These are phyloP conservation scores for Erodium texanum DNA, from an alignment of 441 rosid genomes.

Conservation along the genomic window DNA sequence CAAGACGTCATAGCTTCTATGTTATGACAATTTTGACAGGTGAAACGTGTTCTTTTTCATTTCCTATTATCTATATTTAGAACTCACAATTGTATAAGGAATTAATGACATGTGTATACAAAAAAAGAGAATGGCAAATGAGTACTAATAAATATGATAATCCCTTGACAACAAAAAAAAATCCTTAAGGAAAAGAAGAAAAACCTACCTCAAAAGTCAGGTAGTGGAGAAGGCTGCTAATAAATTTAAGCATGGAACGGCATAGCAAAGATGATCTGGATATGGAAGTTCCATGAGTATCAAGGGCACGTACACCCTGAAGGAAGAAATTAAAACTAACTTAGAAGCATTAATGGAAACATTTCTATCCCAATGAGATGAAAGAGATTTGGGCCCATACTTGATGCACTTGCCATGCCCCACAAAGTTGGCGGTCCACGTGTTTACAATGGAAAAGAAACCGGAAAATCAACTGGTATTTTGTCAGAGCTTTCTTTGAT, in stretches of 20 bases:
- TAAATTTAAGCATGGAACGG: slow-evolving; percentile 94
- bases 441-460: slow-evolving; percentile 88
- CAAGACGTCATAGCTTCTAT: background rate
- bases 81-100: background rate
- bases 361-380: slow-evolving; percentile 8
- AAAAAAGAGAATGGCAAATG: background rate
- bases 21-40: background rate
- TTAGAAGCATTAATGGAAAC: slow-evolving; percentile 18
- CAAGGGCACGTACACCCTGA: slow-evolving; percentile 79
- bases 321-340: slow-evolving; percentile 20
- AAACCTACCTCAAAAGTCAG: slow-evolving; percentile 89
- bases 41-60: background rate
- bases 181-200: background rate
- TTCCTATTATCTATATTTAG: background rate
- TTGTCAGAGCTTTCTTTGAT: slow-evolving; percentile 78
- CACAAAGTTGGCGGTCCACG: slow-evolving; percentile 93
- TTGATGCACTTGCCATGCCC: slow-evolving; percentile 97
- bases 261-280: slow-evolving; percentile 87
- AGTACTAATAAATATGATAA: background rate
- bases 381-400: slow-evolving; percentile 36
- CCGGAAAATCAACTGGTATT: slow-evolving; percentile 90
- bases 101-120: background rate
- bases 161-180: background rate
- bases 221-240: slow-evolving; percentile 88
- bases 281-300: slow-evolving; percentile 64